Conservation (phyloP, 148 eudicot genomes). For the Cornus kousa region DNA sequence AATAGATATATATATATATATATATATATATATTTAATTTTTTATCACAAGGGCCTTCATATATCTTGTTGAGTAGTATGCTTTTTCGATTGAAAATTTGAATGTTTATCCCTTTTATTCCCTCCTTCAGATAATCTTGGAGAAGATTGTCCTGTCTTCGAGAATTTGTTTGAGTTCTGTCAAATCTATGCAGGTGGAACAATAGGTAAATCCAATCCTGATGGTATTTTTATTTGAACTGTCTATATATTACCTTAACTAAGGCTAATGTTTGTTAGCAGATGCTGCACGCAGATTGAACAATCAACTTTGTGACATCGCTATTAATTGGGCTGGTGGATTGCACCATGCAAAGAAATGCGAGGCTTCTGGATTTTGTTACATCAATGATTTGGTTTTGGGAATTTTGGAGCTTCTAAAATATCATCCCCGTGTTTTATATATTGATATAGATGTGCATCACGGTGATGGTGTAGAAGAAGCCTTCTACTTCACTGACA, state of each 20-base stretch:
- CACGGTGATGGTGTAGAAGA: constrained; percentile 99
- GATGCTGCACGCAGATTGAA: constrained; percentile 99
- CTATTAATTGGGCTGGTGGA: constrained; percentile 99
- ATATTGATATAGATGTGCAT: constrained; percentile 98
- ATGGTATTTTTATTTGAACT: constrained; percentile 4
- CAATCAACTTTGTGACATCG: constrained; percentile 89
- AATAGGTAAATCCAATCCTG: constrained; percentile 55
- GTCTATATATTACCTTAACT: constrained; percentile 13
- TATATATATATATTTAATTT: too few relatives aligned
- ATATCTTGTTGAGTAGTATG: not conserved
- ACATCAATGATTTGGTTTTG: constrained; percentile 92
- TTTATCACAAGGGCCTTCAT: not conserved
- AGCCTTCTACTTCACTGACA: constrained; percentile 96
- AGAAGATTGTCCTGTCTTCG: constrained; percentile 97
- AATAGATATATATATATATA: too few relatives aligned
- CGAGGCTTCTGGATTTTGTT: constrained; percentile 97
- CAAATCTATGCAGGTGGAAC: constrained; percentile 99
- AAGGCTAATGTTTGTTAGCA: constrained; percentile 30
- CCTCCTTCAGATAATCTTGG: constrained; percentile 76
- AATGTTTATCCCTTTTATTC: constrained; percentile 7
- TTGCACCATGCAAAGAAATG: constrained; percentile 99
- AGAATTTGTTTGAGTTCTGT: constrained; percentile 93
- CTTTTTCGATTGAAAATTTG: not conserved
- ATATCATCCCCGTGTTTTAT: constrained; percentile 94
- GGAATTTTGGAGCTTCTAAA: constrained; percentile 98